Base-by-base conservation (phyloP, 164 flowering plant genomes). In the Tinospora cordifolia region DNA sequence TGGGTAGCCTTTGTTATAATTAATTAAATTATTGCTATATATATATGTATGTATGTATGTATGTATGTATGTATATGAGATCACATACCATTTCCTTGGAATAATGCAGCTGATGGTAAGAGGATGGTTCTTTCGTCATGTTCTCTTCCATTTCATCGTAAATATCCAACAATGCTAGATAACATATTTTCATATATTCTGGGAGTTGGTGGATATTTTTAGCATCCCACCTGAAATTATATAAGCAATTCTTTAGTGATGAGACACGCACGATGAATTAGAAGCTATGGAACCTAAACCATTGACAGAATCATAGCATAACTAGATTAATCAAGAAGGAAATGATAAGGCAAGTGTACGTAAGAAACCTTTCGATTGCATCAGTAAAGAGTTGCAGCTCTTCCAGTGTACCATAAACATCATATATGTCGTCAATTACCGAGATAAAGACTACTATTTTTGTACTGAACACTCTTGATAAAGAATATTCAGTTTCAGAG, bases 221-320 rank as follows among this genome's bases (percentile, higher is more conserved):
- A 0, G 63, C 60, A 46, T 84, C 82, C 89, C 85, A 84, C 78
- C 87, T 86, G 57, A 19, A 75, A 30, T 47, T 47, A n/a, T n/a
- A n/a, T n/a, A n/a, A n/a, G n/a, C n/a, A n/a, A n/a, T n/a, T n/a
- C n/a, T n/a, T n/a, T n/a, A n/a, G n/a, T n/a, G n/a, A n/a, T n/a
- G n/a, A n/a, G n/a, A n/a, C n/a, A n/a, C n/a, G n/a, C n/a, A n/a
- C n/a, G 51, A 46, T 46, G 14, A 6, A 12, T 46, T 46, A 46
- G 15, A 1, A 46, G 51, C 15, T 6, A 46, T 46, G 51, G 10
- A 46, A 46, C 51, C 10, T 46, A 17, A 0, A 12, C 10, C 15
- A 10, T 46, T 1, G 15, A 46, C 10, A 46, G 8, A 46, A 46
- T 10, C 15, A 46, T 10, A 6, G 1, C 10, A 46, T 10, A 46